phyloP scores from a whole-genome alignment of 2,329 filamentous ascomycete species.

The Paracoccidioides lutzii region DNA sequence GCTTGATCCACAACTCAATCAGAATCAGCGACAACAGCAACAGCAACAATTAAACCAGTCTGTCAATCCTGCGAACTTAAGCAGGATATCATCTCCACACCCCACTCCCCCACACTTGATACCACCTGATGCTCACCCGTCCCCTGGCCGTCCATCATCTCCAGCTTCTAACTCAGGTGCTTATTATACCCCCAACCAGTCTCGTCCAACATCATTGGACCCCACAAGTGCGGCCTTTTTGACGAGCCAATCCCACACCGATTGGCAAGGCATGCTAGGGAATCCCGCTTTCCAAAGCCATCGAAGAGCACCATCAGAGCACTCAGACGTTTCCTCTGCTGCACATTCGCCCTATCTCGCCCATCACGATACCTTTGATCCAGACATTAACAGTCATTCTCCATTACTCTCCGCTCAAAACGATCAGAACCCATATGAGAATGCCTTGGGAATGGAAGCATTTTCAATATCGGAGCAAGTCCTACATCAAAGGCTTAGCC shows the following conservation, averaged over 20 bases:
- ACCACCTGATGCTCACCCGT: conserved; percentile 41
- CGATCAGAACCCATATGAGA: conserved; percentile 61
- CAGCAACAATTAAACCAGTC: conserved; percentile 27
- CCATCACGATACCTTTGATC: conserved; percentile 67
- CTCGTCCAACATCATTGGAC: conserved; percentile 46
- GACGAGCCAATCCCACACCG: conserved; percentile 37
- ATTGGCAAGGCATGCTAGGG: conserved; percentile 45
- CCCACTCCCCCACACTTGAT: conserved; percentile 45
- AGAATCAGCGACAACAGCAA: conserved; percentile 19
- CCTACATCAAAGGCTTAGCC: conserved; percentile 42
- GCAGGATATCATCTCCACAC: conserved; percentile 34
- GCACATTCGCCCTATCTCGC: conserved; percentile 71
- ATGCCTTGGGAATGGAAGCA: conserved; percentile 61
- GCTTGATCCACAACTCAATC: conserved; percentile 25
- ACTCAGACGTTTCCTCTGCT: conserved; percentile 77
- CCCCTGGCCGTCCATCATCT: conserved; percentile 42
- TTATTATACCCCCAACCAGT: conserved; percentile 4
- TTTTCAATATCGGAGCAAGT: conserved; percentile 65
- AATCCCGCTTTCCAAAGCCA: conserved; percentile 62
- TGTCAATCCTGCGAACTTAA: conserved; percentile 36
- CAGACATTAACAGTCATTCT: conserved; percentile 57
- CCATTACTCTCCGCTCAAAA: conserved; percentile 63
- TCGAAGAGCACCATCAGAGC: conserved; percentile 75
- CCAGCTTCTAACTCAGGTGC: conserved; percentile 40
- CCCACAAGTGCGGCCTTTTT: conserved; percentile 47